Conservation (phyloP, 108 stramenopile genomes). For the Hondaea fermentalgiana region DNA sequence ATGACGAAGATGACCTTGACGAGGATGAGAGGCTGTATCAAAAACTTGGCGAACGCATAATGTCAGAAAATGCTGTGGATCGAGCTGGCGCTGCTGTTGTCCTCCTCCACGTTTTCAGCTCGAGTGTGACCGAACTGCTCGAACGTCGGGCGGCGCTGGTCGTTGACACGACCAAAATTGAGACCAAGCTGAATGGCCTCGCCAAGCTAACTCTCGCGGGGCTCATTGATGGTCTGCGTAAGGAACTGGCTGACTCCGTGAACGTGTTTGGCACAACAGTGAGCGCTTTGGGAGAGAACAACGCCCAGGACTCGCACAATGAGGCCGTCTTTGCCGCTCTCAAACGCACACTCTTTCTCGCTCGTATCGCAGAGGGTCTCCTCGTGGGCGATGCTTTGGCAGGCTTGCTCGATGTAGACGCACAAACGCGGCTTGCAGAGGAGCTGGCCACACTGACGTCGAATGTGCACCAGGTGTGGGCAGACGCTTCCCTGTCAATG, state of each 20-base stretch:
- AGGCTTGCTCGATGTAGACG: not conserved
- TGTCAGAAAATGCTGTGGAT: slow-evolving; percentile 1
- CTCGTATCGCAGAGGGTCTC: not conserved
- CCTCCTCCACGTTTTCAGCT: not conserved
- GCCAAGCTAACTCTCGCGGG: not conserved
- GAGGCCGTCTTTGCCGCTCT: not conserved
- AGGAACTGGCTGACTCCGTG: not conserved
- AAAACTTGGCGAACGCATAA: not conserved
- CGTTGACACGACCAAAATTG: not conserved
- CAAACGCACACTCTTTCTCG: not conserved
- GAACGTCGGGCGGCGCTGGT: not conserved
- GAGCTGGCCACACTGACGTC: not conserved
- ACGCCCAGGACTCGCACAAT: not conserved
- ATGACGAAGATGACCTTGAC: not conserved
- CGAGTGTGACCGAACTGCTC: not conserved
- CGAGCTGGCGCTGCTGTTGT: not conserved
- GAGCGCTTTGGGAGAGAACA: not conserved
- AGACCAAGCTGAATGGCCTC: not conserved
- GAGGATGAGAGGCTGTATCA: not conserved
- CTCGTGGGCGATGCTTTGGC: not conserved
- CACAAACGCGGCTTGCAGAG: not conserved
- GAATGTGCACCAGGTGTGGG: not conserved
- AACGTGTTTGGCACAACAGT: not conserved
- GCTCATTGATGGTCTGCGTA: not conserved
- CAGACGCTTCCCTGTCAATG: not conserved